phyloP scores from a whole-genome alignment of 1,284 basidiomycete species.

The Melampsora larici-populina region DNA sequence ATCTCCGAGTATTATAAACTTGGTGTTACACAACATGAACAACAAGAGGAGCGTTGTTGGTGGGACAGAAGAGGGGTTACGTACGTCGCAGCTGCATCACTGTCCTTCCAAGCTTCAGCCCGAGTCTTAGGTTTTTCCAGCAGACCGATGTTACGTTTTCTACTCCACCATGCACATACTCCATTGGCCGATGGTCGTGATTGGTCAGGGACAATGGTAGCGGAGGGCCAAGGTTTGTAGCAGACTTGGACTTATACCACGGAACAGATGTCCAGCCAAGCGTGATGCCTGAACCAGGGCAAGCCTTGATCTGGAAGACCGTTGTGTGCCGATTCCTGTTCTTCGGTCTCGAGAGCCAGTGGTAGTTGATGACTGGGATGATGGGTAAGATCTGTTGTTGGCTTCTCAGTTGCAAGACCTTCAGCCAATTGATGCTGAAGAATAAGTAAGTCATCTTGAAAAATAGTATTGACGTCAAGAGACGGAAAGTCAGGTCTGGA shows the following conservation, averaged over 20 bases:
- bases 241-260: neutral
- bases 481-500: neutral
- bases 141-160: neutral
- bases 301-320: no score
- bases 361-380: neutral
- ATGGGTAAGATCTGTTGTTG: neutral
- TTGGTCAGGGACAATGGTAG: neutral
- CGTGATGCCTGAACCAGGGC: neutral
- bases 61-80: neutral
- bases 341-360: no score
- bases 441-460: neutral
- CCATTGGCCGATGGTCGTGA: neutral
- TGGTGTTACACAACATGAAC: no score
- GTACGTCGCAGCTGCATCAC: slow-evolving; percentile 15
- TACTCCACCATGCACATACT: no score
- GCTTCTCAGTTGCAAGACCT: neutral
- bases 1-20: no score
- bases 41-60: no score
- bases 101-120: slow-evolving; percentile 13
- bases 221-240: neutral
- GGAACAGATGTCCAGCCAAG: neutral
- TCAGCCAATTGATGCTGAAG: neutral
- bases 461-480: neutral
- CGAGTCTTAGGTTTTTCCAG: neutral
- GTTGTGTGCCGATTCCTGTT: no score